phyloP scores from a whole-genome alignment of 495 filamentous ascomycete species.

The Oidiodendron maius region DNA sequence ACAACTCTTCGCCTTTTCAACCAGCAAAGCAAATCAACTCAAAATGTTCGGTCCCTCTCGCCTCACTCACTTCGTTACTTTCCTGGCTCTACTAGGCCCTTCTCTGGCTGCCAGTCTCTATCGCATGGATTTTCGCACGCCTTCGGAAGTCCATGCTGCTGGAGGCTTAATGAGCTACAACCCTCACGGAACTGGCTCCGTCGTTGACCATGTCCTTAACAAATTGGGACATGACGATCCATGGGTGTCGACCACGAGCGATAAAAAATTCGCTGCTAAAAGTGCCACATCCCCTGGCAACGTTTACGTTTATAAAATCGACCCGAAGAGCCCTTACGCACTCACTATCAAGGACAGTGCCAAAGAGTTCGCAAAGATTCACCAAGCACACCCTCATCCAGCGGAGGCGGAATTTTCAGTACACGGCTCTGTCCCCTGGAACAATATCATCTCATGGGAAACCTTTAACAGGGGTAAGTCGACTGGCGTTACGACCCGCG shows the following conservation, averaged over 20 bases:
- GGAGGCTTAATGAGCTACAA: neutral
- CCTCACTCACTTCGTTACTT: neutral
- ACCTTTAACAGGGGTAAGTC: neutral
- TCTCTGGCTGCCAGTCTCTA: neutral
- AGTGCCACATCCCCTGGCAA: neutral
- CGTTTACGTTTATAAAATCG: neutral
- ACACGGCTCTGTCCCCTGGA: neutral
- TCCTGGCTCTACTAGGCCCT: neutral
- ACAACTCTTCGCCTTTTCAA: neutral
- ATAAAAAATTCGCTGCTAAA: neutral
- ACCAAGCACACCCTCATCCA: neutral
- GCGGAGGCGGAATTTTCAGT: neutral
- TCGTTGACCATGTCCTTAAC: neutral
- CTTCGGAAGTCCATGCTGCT: neutral
- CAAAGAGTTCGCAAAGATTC: neutral
- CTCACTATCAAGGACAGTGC: neutral
- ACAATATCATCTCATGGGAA: neutral
- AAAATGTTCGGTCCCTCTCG: neutral
- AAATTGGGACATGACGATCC: neutral
- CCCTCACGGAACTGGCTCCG: neutral
- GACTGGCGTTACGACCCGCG: neutral
- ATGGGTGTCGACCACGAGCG: neutral
- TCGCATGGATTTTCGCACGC: neutral
- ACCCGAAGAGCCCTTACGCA: neutral
- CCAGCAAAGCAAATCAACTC: neutral